Evolutionary conservation across 1,139 yeast genomes (phyloP).

Genomic region (Diutina rugosa): DNA sequence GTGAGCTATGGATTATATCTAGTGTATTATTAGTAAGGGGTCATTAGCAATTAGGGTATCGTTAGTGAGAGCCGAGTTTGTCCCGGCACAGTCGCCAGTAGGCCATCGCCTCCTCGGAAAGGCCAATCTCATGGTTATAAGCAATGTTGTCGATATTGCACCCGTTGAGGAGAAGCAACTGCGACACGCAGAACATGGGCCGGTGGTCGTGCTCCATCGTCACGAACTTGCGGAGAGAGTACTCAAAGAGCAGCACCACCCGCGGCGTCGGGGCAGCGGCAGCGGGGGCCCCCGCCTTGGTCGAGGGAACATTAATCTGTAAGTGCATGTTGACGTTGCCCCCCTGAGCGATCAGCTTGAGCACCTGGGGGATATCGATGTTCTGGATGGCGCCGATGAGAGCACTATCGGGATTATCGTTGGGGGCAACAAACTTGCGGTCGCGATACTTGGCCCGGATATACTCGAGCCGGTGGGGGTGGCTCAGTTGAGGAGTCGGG

Average conservation of each 20-base stretch:
- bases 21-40: no score
- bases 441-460: slow-evolving; percentile 38
- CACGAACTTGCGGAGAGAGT: slow-evolving; percentile 40
- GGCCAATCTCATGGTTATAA: slow-evolving; percentile 15
- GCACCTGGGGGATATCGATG: slow-evolving; percentile 33
- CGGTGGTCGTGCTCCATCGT: slow-evolving; percentile 5
- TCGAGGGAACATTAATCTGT: slow-evolving; percentile 11
- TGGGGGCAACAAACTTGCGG: slow-evolving; percentile 20
- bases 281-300: slow-evolving; percentile 2
- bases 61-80: background rate
- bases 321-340: slow-evolving; percentile 31
- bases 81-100: slow-evolving; percentile 31
- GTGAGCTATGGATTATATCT: no score
- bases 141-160: slow-evolving; percentile 20
- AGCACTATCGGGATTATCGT: slow-evolving; percentile 14
- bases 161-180: slow-evolving; percentile 60
- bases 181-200: slow-evolving; percentile 55
- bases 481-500: slow-evolving; percentile 13
- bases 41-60: background rate
- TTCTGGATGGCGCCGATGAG: slow-evolving; percentile 36
- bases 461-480: slow-evolving; percentile 24
- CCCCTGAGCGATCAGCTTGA: slow-evolving; percentile 35
- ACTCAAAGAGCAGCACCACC: slow-evolving; percentile 38
- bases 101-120: slow-evolving; percentile 28
- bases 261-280: slow-evolving; percentile 11